Evolutionary conservation across 805 yeast species (phyloP), one percentile per base, ranked within the genome.

Genomic region (Yarrowia yakushimensis): DNA sequence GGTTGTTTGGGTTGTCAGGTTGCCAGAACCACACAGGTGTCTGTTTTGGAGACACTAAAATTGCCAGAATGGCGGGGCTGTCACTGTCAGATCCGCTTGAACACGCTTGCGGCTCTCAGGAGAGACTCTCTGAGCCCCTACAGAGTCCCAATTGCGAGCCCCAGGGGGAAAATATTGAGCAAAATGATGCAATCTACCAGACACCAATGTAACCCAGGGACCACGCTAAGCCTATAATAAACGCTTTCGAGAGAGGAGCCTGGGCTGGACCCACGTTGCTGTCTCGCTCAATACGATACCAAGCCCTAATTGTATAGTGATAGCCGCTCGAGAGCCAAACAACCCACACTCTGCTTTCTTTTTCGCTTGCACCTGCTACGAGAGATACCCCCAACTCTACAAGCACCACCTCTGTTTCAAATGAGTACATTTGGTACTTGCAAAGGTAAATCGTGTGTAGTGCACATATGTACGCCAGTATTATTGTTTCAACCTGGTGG

Each of bases 1-100:
- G 55, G 55, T 45, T 48, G 55, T 48, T 31, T 30, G 37, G 54
- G 33, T 17, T 42, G 48, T 42, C 36, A 30, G 30, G 54, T 46
- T 27, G 25, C 25, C n/a, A 17, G 12, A 12, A 5, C 34, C 34
- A 15, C 17, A 31, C 34, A 20, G 20, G 4, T 17, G 9, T 18
- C 18, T 46, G 54, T 15, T 20, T 18, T 34, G 22, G 45, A 22
- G 45, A 17, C 45, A 28, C 45, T 41, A 18, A 41, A 23, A 23
- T 28, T 41, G 45, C 45, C 23, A 41, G 23, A 39, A 41, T 23
- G 28, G 42, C 15, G 34, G 4, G 1, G 9, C 45, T 41, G 30
- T 41, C 45, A 23, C 27, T 41, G 45, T 41, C 45, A 41, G 4
- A 7, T 23, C n/a, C n/a, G n/a, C n/a, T n/a, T n/a, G n/a, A n/a